Percentiles rank a stretch among this genome's conserved stretches.
Conservation (phyloP, 257 asterid species). For the Datura wrightii region DNA sequence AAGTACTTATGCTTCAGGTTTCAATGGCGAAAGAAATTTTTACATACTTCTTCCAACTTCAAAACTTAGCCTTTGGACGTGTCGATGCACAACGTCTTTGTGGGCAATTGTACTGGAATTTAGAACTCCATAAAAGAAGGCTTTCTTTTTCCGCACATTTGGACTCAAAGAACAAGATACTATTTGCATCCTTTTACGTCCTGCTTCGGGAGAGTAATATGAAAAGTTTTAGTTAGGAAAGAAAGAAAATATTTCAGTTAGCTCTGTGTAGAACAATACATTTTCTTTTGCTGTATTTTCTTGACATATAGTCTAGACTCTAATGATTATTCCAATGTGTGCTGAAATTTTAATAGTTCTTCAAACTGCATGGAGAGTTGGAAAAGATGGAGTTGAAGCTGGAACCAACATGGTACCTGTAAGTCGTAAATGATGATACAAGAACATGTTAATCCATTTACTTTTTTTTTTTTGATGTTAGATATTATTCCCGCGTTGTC, state of each 20-base stretch:
- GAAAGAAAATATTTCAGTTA: too few relatives aligned
- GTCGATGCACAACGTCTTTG: background rate
- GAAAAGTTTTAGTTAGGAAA: background rate
- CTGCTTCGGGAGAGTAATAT: background rate
- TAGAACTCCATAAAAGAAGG: background rate
- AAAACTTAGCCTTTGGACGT: background rate
- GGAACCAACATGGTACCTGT: conserved; percentile 93
- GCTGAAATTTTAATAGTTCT: conserved; percentile 48
- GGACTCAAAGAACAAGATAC: background rate
- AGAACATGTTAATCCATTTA: background rate
- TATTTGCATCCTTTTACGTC: background rate
- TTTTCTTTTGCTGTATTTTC: background rate
- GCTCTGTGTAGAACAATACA: background rate
- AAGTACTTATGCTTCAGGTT: background rate
- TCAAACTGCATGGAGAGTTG: conserved; percentile 77
- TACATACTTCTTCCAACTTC: background rate
- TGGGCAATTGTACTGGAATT: background rate
- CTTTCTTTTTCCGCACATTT: too few relatives aligned
- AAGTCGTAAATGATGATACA: conserved; percentile 39
- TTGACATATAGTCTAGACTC: background rate
- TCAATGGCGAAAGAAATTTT: background rate
- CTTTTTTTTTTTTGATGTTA: background rate
- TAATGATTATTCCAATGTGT: background rate
- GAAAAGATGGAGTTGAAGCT: conserved; percentile 91
- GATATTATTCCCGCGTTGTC: too few relatives aligned